These are phyloP conservation scores for Diaporthe sp. DNA, from an alignment of 2,329 filamentous ascomycete species.

Conservation along the genomic window DNA sequence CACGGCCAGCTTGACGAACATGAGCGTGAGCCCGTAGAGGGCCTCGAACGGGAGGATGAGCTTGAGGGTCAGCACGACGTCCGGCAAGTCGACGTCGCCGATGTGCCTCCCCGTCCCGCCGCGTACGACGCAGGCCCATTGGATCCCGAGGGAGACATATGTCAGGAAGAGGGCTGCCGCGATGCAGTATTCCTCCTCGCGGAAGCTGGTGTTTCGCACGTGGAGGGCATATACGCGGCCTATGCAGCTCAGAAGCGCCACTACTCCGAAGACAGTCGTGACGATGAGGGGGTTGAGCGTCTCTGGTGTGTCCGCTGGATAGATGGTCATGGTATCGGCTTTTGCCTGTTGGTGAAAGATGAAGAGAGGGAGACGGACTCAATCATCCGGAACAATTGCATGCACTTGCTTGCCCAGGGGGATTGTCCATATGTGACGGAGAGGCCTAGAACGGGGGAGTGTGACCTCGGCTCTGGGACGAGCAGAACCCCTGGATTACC, in stretches of 20 bases:
- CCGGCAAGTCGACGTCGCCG: neutral
- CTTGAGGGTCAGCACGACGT: conserved; percentile 17
- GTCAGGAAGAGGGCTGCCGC: neutral
- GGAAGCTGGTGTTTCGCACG: neutral
- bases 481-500: no score
- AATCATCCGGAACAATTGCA: neutral
- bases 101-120: conserved; percentile 26
- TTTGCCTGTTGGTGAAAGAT: no score
- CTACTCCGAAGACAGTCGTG: conserved; percentile 22
- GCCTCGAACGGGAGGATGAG: conserved; percentile 34
- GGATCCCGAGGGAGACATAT: conserved; percentile 17
- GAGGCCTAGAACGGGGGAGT: neutral
- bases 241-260: conserved; percentile 23
- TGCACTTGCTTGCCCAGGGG: neutral
- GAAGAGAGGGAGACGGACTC: no score
- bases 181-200: conserved; percentile 16
- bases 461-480: neutral
- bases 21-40: conserved; percentile 32
- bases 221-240: conserved; percentile 3
- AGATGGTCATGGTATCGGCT: neutral
- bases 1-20: conserved; percentile 26
- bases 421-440: neutral
- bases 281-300: conserved; percentile 26
- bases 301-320: conserved; percentile 7
- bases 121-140: conserved; percentile 28